These are phyloP conservation scores for Taxillus chinensis DNA, from an alignment of 164 flowering plant genomes.

Conservation along the genomic window DNA sequence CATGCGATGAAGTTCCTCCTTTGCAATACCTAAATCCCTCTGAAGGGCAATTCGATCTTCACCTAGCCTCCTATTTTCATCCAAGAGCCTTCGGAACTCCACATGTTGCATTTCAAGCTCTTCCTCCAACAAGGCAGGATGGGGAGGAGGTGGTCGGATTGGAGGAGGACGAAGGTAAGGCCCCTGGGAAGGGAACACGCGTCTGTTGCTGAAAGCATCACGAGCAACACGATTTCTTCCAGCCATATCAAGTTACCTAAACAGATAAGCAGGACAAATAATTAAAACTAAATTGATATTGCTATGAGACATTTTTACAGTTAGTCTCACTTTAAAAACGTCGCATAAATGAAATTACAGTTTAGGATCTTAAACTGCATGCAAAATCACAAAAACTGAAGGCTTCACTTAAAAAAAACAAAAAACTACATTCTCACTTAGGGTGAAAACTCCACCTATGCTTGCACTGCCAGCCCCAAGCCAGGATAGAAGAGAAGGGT, in stretches of 20 bases:
- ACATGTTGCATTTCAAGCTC: slow-evolving; percentile 75
- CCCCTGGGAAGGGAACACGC: slow-evolving; percentile 60
- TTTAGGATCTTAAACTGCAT: too few relatives aligned
- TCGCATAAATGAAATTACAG: too few relatives aligned
- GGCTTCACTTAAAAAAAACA: too few relatives aligned
- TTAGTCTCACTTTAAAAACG: neutral
- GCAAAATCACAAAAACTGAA: too few relatives aligned
- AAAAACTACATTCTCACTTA: too few relatives aligned
- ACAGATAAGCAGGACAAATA: neutral
- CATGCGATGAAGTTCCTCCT: slow-evolving; percentile 79
- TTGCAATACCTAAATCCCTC: slow-evolving; percentile 57
- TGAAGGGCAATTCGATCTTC: slow-evolving; percentile 69
- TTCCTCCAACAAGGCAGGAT: slow-evolving; percentile 76
- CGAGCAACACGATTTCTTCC: slow-evolving; percentile 70
- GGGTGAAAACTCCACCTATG: too few relatives aligned
- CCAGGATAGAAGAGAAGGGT: too few relatives aligned
- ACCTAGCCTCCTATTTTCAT: slow-evolving; percentile 60
- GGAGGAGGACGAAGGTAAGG: slow-evolving; percentile 40
- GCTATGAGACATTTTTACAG: neutral
- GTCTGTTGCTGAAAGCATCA: slow-evolving; percentile 41
- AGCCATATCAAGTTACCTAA: slow-evolving; percentile 40
- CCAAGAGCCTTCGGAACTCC: slow-evolving; percentile 66
- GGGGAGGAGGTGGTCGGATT: slow-evolving; percentile 52
- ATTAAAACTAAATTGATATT: neutral
- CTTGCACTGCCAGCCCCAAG: too few relatives aligned